Evolutionary conservation across 257 asterid genomes (phyloP).

Genomic region (Haberlea rhodopensis): DNA sequence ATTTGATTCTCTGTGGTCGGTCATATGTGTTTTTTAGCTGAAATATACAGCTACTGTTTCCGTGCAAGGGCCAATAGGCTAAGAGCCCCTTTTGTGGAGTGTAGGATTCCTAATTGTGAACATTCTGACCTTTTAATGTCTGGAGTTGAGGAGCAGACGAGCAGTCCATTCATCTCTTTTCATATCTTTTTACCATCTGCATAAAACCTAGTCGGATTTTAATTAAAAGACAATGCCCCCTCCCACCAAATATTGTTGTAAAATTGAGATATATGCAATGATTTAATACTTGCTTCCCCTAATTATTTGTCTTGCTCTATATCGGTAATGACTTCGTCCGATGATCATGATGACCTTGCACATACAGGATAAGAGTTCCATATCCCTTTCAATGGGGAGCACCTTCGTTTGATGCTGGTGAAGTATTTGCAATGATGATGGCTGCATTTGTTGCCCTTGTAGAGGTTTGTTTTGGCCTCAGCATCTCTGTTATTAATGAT

Average conservation of each 20-base stretch:
- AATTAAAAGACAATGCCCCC: not conserved
- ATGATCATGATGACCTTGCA: not conserved
- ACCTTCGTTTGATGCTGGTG: slow-evolving; percentile 48
- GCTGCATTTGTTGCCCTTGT: slow-evolving; percentile 43
- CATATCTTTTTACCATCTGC: not conserved
- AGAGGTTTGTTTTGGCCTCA: slow-evolving; percentile 27
- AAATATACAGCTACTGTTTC: not conserved
- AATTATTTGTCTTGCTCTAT: not conserved
- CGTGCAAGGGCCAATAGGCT: not conserved
- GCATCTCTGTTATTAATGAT: not conserved
- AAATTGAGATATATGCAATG: no score
- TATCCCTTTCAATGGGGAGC: slow-evolving; percentile 45
- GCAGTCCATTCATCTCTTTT: not conserved
- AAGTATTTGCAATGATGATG: slow-evolving; percentile 48
- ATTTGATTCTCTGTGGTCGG: not conserved
- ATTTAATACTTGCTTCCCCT: not conserved
- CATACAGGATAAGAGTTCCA: slow-evolving; percentile 38
- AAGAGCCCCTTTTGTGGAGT: not conserved
- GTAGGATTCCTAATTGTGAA: not conserved
- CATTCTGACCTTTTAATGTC: not conserved
- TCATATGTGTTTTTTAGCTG: not conserved
- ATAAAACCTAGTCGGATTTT: no score
- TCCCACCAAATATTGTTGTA: not conserved
- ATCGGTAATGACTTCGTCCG: not conserved
- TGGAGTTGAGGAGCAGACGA: not conserved